These are phyloP conservation scores for Gypsophila paniculata DNA, from an alignment of 179 eudicot genomes.

Conservation along the genomic window DNA sequence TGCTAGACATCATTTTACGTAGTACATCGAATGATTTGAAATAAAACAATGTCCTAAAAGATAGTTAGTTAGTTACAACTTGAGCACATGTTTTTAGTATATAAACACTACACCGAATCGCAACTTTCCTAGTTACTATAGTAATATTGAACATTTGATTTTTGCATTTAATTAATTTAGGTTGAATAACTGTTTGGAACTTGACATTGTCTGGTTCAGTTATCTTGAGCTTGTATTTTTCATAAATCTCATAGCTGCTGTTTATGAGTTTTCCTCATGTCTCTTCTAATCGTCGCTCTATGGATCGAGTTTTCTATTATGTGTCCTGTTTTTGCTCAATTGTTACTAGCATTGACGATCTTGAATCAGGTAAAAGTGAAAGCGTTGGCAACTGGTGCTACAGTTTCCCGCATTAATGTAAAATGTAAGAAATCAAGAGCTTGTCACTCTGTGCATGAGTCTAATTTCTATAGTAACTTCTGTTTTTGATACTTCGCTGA, in stretches of 20 bases:
- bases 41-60: neutral
- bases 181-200: neutral
- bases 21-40: too few relatives aligned
- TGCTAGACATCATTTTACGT: neutral
- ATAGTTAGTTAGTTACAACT: neutral
- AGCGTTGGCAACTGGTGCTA: conserved; percentile 14
- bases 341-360: conserved; percentile 3
- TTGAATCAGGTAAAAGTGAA: conserved; percentile 26
- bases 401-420: conserved; percentile 13
- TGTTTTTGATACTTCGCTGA: conserved; percentile 7
- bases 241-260: neutral
- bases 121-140: neutral
- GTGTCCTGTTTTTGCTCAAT: neutral
- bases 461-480: conserved; percentile 6
- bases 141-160: neutral
- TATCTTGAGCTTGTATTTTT: neutral
- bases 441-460: conserved; percentile 14
- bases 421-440: conserved; percentile 21
- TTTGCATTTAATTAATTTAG: neutral
- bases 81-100: neutral
- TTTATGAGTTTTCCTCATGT: neutral
- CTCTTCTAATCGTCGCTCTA: neutral
- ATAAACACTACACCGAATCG: neutral
- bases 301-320: neutral
- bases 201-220: neutral